Percentiles rank a stretch among this genome's conserved stretches.
These are phyloP conservation scores for Globisporangium apiculatum DNA, from an alignment of 352 stramenopile species.

Conservation along the genomic window DNA sequence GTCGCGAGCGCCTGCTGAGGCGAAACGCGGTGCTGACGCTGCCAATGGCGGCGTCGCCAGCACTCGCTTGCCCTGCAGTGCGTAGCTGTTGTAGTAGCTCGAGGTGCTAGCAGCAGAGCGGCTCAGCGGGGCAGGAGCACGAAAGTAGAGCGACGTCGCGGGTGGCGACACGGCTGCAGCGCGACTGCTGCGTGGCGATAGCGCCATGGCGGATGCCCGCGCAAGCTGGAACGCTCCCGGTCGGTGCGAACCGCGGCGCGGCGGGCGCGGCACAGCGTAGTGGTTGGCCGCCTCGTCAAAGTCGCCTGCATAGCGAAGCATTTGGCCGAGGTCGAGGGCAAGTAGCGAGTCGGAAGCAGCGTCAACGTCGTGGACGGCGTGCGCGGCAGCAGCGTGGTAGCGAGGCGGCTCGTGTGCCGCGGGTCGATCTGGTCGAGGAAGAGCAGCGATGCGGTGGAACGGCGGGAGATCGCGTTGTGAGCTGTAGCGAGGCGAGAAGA, in stretches of 20 bases:
- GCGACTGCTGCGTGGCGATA: too few species aligned
- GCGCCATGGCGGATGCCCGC: not conserved
- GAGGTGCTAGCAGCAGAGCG: slow-evolving; percentile 8
- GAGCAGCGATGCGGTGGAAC: too few species aligned
- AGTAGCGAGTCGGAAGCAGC: not conserved
- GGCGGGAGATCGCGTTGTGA: too few species aligned
- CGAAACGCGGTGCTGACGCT: too few species aligned
- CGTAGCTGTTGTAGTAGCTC: not conserved
- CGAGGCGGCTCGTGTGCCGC: too few species aligned
- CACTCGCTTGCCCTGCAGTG: not conserved
- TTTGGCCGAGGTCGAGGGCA: not conserved
- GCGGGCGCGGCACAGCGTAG: slow-evolving; percentile 23
- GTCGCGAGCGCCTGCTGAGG: too few species aligned
- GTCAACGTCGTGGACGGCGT: not conserved
- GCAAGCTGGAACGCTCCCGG: not conserved
- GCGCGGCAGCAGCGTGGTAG: slow-evolving; percentile 1
- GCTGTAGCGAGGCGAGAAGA: too few species aligned
- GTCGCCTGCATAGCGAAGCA: slow-evolving; percentile 9
- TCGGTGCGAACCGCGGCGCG: slow-evolving; percentile 21
- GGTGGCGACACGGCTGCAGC: too few species aligned
- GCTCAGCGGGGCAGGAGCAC: not conserved
- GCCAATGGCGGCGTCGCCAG: not conserved
- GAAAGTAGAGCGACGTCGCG: not conserved
- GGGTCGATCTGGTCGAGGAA: too few species aligned
- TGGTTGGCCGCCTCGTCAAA: slow-evolving; percentile 13